Evolutionary conservation across 176 grass and related monocot species (phyloP).

Genomic region (Oryza meyeriana): DNA sequence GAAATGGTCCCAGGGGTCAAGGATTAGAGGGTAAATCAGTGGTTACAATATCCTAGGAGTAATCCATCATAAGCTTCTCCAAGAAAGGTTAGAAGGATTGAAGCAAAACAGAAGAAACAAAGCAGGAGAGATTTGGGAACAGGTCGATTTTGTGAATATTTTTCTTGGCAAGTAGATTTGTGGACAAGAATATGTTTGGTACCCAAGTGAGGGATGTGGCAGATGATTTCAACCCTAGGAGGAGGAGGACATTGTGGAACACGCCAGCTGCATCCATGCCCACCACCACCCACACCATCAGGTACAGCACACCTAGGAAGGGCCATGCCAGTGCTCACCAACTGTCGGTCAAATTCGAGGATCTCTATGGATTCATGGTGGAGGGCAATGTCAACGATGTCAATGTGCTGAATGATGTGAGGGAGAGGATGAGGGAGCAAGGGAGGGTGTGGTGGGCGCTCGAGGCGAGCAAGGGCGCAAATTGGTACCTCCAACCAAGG

Average conservation of each 20-base stretch:
- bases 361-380: conserved; percentile 77
- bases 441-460: conserved; percentile 88
- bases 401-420: conserved; percentile 88
- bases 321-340: conserved; percentile 37
- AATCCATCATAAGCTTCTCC: neutral
- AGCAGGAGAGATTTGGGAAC: conserved; percentile 4
- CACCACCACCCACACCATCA: conserved; percentile 38
- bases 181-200: conserved; percentile 42
- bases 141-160: neutral
- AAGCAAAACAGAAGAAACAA: neutral
- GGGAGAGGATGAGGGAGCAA: conserved; percentile 91
- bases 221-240: conserved; percentile 47
- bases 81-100: neutral
- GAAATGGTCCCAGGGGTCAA: conserved; percentile 13
- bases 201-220: conserved; percentile 34
- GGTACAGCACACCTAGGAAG: conserved; percentile 10
- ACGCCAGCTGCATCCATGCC: conserved; percentile 25
- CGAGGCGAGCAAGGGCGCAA: conserved; percentile 82
- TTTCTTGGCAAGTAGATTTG: neutral
- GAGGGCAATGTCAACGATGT: conserved; percentile 93
- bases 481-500: conserved; percentile 85
- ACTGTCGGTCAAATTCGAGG: conserved; percentile 81
- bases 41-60: neutral
- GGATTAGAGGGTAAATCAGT: neutral
- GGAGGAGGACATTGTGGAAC: conserved; percentile 48